Evolutionary conservation across 768 basidiomycete species (phyloP), one percentile per base, ranked within the genome.

Genomic region (Tricholoma furcatifolium): DNA sequence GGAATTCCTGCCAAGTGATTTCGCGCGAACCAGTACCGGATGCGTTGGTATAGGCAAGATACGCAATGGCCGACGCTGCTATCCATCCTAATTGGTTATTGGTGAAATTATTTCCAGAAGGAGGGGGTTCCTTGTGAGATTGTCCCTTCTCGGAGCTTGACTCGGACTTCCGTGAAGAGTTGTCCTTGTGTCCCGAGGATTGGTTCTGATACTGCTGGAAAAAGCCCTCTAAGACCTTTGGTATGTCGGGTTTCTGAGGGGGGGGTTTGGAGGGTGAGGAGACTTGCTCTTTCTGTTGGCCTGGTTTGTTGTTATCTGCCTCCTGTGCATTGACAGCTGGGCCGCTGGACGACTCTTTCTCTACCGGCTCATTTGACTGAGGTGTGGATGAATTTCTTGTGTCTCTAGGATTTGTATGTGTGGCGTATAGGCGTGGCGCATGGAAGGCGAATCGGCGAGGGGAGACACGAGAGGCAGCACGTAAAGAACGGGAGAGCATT

Each of bases 1-100:
- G 85, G 76, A 99, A 99, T 71, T 98, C 97, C 72, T 98, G 95
- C 96, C 97, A 99, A 58, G 97, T 99, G 60, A 99, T 98, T 73
- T 99, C 97, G 54, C 89, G 83, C 1, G 88, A 83, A 21, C 74
- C 70, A 4, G 79, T 72, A 0, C 74, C 68, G 35, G 73, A 75
- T 11, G 84, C 79, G 52, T 82, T 75, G 12, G 81, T 80, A 60
- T 86, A 89, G 12, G 87, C 74, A 60, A 87, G 78, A 62, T 84
- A 87, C 18, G 82, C 80, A 12, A 83, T 76, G 23, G 81, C 79
- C 47, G 85, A 73, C 3, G 73, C 74, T 18, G 71, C 68, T 50
- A 88, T 62, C 60, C 81, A 82, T 4, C 65, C 73, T 24, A 81
- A 59, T 63, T 81, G 78, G 17, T 80, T 75, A 59, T 85, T 86